Conservation (phyloP, 208 protist species). For the Trypanosoma cruzi region DNA sequence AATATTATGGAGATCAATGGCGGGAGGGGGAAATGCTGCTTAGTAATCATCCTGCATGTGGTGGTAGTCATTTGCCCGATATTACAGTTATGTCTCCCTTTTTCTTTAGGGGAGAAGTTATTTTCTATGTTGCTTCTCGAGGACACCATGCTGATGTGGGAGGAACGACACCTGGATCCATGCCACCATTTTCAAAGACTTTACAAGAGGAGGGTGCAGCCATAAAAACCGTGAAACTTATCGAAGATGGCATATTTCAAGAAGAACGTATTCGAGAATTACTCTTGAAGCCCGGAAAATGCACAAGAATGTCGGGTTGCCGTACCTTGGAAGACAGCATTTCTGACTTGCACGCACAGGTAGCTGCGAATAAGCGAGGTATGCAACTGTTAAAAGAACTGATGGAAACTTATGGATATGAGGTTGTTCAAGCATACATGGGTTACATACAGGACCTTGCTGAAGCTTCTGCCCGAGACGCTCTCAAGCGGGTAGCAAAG, state of each 20-base stretch:
- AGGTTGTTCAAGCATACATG: slow-evolving; percentile 96
- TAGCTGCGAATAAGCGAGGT: slow-evolving; percentile 93
- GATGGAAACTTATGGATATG: slow-evolving; percentile 82
- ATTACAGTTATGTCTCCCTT: slow-evolving; percentile 96
- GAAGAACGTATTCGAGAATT: slow-evolving; percentile 86
- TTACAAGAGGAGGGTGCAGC: slow-evolving; percentile 93
- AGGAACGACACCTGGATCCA: slow-evolving; percentile 94
- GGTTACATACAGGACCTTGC: slow-evolving; percentile 92
- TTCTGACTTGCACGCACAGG: slow-evolving; percentile 93
- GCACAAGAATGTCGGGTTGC: slow-evolving; percentile 64
- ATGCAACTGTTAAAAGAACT: slow-evolving; percentile 89
- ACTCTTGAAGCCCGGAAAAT: slow-evolving; percentile 74
- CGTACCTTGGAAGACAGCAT: slow-evolving; percentile 93
- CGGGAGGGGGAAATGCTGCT: slow-evolving; percentile 93
- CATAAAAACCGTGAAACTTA: slow-evolving; percentile 94
- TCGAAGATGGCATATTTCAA: slow-evolving; percentile 85
- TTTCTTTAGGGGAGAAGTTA: slow-evolving; percentile 49
- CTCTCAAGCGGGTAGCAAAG: slow-evolving; percentile 71
- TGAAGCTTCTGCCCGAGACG: slow-evolving; percentile 87
- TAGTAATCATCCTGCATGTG: slow-evolving; percentile 94
- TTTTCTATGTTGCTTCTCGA: slow-evolving; percentile 94
- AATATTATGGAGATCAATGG: slow-evolving; percentile 58
- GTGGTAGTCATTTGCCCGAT: slow-evolving; percentile 96
- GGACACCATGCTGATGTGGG: slow-evolving; percentile 98
- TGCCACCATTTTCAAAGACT: slow-evolving; percentile 94